Conservation (phyloP, 805 yeast species). For the Lachancea thermotolerans region DNA sequence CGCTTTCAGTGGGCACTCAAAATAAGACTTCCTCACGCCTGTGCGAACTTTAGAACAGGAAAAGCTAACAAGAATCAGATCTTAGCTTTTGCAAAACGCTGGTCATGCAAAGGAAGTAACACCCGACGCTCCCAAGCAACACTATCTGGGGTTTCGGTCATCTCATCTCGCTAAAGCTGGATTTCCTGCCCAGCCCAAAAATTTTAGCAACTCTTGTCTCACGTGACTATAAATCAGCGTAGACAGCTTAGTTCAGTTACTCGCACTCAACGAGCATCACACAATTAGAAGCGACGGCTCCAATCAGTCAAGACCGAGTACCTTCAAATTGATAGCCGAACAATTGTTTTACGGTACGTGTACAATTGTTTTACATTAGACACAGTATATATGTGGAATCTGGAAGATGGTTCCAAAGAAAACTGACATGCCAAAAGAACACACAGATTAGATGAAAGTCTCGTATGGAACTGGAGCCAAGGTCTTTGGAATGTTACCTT, state of each 20-base stretch:
- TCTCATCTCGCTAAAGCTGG: background rate
- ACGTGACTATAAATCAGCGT: background rate
- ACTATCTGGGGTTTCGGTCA: no score
- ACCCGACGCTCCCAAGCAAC: no score
- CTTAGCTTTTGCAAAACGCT: no score
- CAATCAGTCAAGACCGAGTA: no score
- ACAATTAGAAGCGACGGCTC: no score
- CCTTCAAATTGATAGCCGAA: background rate
- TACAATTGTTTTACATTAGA: slow-evolving; percentile 20
- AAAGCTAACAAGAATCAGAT: no score
- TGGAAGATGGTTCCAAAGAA: slow-evolving; percentile 9
- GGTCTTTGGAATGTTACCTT: slow-evolving; percentile 85
- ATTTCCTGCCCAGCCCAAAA: background rate
- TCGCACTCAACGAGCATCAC: no score
- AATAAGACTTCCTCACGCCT: no score
- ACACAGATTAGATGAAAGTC: slow-evolving; percentile 80
- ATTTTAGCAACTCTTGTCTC: background rate
- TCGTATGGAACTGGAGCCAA: slow-evolving; percentile 99
- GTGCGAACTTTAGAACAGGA: no score
- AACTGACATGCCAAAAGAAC: slow-evolving; percentile 13
- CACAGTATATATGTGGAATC: slow-evolving; percentile 20
- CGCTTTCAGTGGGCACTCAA: no score
- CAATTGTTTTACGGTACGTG: slow-evolving; percentile 13
- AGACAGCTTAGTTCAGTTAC: no score
- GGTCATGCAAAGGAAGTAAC: no score